These are phyloP conservation scores for Chlorociboria aeruginascens DNA, from an alignment of 495 filamentous ascomycete genomes.

Conservation along the genomic window DNA sequence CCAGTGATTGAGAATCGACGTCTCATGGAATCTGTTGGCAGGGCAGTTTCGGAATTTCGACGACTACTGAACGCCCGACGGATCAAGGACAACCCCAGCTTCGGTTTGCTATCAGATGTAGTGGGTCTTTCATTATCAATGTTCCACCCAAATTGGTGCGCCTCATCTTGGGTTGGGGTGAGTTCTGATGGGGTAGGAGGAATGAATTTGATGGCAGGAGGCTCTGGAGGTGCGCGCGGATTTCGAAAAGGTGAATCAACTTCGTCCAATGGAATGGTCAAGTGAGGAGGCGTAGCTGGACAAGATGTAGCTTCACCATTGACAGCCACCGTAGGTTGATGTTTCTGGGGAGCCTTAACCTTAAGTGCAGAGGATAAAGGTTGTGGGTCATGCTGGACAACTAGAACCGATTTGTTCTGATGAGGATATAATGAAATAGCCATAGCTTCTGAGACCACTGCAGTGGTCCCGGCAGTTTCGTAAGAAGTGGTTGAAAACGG, in stretches of 20 bases:
- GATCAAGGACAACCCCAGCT: conserved; percentile 39
- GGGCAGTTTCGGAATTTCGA: conserved; percentile 41
- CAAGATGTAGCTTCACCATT: conserved; percentile 26
- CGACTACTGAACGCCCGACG: conserved; percentile 46
- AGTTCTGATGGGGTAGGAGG: conserved; percentile 54
- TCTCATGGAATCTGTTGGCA: conserved; percentile 30
- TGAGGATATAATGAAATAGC: conserved; percentile 77
- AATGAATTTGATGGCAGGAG: conserved; percentile 48
- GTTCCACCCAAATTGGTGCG: conserved; percentile 33
- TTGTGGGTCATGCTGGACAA: conserved; percentile 43
- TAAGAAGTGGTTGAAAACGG: conserved; percentile 49
- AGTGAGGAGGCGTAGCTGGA: conserved; percentile 34
- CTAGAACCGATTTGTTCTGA: conserved; percentile 68
- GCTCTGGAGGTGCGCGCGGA: conserved; percentile 55
- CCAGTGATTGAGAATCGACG: conserved; percentile 21
- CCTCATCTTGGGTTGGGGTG: conserved; percentile 41
- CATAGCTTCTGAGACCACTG: conserved; percentile 63
- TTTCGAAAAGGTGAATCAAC: conserved; percentile 64
- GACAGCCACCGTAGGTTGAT: conserved; percentile 21
- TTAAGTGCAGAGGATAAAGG: conserved; percentile 4
- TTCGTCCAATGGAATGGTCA: conserved; percentile 31
- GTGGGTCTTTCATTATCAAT: conserved; percentile 14
- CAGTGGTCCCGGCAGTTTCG: conserved; percentile 36
- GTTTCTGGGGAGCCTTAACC: conserved; percentile 16
- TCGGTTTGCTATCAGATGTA: conserved; percentile 16